A percentile compares a stretch with the other conserved stretches of the same genome.
phyloP scores from a whole-genome alignment of 148 eudicot genomes.

The Chenopodium album region DNA sequence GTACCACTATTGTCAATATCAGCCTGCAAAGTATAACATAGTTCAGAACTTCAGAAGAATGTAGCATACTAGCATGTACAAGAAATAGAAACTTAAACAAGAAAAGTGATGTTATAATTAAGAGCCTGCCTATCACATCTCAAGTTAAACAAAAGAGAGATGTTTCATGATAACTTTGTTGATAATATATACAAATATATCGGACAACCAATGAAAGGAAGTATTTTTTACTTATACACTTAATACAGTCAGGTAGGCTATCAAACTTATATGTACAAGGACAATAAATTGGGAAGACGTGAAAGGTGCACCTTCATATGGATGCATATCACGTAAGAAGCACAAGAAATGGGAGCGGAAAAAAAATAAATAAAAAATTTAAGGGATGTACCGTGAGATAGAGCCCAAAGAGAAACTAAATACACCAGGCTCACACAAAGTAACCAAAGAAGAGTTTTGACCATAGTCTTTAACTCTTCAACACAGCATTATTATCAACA shows the following conservation, averaged over 20 bases:
- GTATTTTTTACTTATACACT: background rate
- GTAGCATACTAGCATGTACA: background rate
- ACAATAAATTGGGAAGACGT: background rate
- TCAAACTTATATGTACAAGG: background rate
- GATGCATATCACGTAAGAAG: background rate
- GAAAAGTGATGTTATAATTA: background rate
- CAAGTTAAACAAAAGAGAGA: background rate
- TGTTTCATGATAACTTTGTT: background rate
- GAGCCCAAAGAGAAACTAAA: background rate
- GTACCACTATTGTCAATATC: slow-evolving; percentile 94
- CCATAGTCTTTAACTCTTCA: background rate
- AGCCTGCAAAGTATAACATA: slow-evolving; percentile 55
- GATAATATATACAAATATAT: background rate
- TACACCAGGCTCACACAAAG: background rate
- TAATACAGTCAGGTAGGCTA: background rate
- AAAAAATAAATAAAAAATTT: too few species aligned
- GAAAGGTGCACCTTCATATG: background rate
- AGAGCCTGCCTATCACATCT: background rate
- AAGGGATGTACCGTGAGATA: background rate
- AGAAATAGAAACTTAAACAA: background rate
- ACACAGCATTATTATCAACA: background rate
- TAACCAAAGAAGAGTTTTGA: background rate
- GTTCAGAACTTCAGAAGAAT: slow-evolving; percentile 30
- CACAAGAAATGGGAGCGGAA: background rate
- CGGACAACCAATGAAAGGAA: background rate